Evolutionary conservation across 2,329 filamentous ascomycete species (phyloP).

Genomic region (Xylariales sp.): DNA sequence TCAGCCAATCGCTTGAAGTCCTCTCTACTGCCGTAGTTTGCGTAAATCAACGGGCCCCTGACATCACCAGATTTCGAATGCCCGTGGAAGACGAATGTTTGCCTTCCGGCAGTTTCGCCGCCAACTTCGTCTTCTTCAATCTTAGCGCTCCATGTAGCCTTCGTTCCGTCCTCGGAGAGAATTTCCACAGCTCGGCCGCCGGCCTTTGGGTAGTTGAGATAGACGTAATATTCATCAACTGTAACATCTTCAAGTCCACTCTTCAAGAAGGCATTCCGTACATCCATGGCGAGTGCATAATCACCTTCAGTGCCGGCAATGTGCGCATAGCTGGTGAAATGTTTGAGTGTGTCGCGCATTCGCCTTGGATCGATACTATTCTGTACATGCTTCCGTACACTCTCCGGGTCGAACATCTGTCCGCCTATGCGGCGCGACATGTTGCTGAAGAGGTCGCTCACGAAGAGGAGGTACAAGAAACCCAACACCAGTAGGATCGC

Average conservation of each 20-base stretch:
- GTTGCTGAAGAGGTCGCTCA: conserved; percentile 74
- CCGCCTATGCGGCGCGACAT: conserved; percentile 58
- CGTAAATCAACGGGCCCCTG: conserved; percentile 81
- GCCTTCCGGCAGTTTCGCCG: conserved; percentile 55
- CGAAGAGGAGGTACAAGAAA: conserved; percentile 79
- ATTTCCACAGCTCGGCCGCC: conserved; percentile 79
- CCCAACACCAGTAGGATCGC: conserved; percentile 71
- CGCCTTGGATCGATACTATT: conserved; percentile 63
- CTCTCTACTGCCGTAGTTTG: conserved; percentile 80
- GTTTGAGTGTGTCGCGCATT: conserved; percentile 68
- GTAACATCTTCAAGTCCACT: conserved; percentile 70
- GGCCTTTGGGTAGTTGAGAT: conserved; percentile 82
- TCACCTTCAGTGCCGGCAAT: conserved; percentile 93
- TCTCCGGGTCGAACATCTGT: conserved; percentile 78
- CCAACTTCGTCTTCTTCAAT: conserved; percentile 78
- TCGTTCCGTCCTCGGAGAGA: conserved; percentile 58
- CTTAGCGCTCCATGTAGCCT: conserved; percentile 69
- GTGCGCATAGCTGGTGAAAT: conserved; percentile 81
- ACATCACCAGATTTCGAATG: conserved; percentile 84
- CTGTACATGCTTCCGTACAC: conserved; percentile 71
- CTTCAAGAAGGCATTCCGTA: conserved; percentile 69
- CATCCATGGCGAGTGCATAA: conserved; percentile 77
- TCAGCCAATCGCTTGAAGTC: conserved; percentile 74
- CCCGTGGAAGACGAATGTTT: conserved; percentile 81
- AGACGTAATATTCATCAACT: conserved; percentile 79